Base-by-base conservation (phyloP, 148 eudicot species). In the Rheum nobile region DNA sequence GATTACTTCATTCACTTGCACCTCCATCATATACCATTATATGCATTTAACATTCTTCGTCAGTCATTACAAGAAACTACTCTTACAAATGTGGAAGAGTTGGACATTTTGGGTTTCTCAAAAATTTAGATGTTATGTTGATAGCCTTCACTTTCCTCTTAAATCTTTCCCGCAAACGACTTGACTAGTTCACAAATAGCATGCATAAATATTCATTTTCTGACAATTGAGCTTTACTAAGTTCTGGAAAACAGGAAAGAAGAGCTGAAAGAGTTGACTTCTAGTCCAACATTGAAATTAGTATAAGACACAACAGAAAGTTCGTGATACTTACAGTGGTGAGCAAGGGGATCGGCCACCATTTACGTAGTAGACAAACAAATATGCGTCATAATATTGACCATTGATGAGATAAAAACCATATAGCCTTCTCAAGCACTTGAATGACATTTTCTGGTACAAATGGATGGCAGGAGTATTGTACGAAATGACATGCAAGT, bases 281-380 rank as follows among this genome's bases (percentile, higher is more conserved):
- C 61, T 6, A 28, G 61, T 54, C 61, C 61, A 54, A 22, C 31
- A 54, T 0, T 46, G 17, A 17, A 14, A 46, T 17, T 46, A 46
- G 26, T 54, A 1, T 21, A 54, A 21, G 13, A 22, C 21, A 54
- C 61, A 61, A 29, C 19, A 28, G 8, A 61, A 28, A 29, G 26
- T 29, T 26, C 7, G 31, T 31, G 19, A 61, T 75, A 87, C 99
- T 95, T 88, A 95, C 99, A 88, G 71, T 1, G 91, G 97, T 72
- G 99, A 92, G 81, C 99, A 95, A 74, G 91, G 96, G 80, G 99
- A 95, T 77, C 87, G 92, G 14, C 94, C 94, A 29, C 96, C 99
- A 80, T 95, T 92, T 22, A 95, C 88, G 55, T 88, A 90, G 90
- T 82, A 95, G 73, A 95, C 86, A 77, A 95, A 95, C 78, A 95